Conservation (phyloP, 208 protist genomes). For the Acanthamoeba castellanii region DNA sequence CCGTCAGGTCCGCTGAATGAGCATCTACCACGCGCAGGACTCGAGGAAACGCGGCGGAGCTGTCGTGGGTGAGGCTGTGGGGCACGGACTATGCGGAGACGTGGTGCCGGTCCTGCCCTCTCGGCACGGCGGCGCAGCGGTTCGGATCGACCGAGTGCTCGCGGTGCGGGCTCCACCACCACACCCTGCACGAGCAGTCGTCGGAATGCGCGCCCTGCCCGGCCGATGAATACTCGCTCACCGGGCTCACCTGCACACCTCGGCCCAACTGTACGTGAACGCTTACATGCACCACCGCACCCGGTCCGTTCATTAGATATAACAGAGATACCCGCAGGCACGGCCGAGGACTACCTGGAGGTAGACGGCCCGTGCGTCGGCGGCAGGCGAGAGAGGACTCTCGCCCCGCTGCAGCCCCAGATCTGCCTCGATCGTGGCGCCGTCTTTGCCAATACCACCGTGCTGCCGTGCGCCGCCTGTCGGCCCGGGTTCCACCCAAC, state of each 20-base stretch:
- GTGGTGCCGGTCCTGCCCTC: conserved; percentile 2
- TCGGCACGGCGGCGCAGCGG: neutral
- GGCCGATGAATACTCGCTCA: neutral
- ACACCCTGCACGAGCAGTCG: neutral
- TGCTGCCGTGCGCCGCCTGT: neutral
- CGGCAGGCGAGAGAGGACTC: neutral
- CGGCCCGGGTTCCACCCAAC: neutral
- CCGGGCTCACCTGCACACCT: neutral
- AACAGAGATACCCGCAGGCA: conserved; percentile 2
- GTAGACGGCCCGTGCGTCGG: neutral
- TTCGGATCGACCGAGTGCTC: neutral
- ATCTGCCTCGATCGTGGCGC: neutral
- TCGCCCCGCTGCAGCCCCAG: neutral
- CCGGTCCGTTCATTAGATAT: neutral
- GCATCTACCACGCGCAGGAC: neutral
- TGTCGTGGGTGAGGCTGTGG: neutral
- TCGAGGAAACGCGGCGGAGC: neutral
- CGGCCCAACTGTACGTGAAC: neutral
- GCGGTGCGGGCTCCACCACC: neutral
- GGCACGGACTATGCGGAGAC: conserved; percentile 43
- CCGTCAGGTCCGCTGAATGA: neutral
- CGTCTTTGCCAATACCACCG: neutral
- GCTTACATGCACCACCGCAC: neutral
- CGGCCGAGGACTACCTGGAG: neutral
- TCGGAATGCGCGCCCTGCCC: conserved; percentile 28